These are phyloP conservation scores for Aspergillus aculeatinus DNA, from an alignment of 2,329 filamentous ascomycete species.

Conservation along the genomic window DNA sequence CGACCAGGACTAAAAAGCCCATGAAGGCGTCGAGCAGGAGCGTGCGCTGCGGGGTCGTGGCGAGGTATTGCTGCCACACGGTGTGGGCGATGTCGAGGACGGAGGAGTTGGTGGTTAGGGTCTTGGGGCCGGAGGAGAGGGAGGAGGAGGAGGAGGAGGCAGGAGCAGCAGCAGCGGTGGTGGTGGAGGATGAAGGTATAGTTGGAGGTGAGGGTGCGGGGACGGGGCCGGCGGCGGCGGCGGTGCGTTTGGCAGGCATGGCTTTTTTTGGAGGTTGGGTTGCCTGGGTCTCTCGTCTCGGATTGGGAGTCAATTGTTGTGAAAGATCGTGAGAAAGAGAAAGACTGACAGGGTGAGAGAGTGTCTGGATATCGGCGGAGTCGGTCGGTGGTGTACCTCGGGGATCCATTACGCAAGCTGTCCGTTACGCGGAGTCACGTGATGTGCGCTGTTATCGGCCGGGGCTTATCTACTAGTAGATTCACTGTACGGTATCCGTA, in stretches of 20 bases:
- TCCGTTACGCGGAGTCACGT: conserved; percentile 2
- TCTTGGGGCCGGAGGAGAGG: conserved; percentile 35
- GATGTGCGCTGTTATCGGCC: not conserved
- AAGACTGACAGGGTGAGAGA: not conserved
- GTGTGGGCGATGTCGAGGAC: conserved; percentile 61
- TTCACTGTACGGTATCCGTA: too few relatives aligned
- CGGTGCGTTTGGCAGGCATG: conserved; percentile 28
- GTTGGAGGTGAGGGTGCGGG: conserved; percentile 31
- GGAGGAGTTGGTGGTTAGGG: conserved; percentile 42
- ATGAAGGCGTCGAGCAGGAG: conserved; percentile 93
- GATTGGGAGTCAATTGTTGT: not conserved
- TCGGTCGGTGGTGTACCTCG: not conserved
- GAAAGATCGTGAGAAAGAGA: too few relatives aligned
- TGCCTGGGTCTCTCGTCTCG: not conserved
- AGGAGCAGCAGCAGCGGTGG: conserved; percentile 12
- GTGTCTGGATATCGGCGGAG: not conserved
- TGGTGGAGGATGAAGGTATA: conserved; percentile 23
- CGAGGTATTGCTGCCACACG: conserved; percentile 75
- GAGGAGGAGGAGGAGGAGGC: conserved; percentile 20
- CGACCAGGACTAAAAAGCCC: conserved; percentile 79
- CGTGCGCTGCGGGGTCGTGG: conserved; percentile 81
- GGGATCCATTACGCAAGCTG: conserved; percentile 8
- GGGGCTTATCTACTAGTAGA: not conserved
- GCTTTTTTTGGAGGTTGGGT: not conserved
- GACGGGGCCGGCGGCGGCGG: conserved; percentile 20